Conservation (phyloP, 1,139 yeast genomes). For the Pichia sp. region DNA sequence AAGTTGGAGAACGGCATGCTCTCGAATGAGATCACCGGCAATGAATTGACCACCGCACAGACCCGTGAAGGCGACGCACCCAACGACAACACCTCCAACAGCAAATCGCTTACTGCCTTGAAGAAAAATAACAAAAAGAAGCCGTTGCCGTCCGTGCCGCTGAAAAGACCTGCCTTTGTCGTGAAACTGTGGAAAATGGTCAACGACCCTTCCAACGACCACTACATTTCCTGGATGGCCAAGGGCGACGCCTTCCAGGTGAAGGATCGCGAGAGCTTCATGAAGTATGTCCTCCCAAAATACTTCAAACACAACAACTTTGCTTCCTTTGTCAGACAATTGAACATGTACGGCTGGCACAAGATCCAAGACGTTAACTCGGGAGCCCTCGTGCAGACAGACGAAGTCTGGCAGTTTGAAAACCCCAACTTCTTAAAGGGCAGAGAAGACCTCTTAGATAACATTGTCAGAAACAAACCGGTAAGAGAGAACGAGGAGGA, state of each 20-base stretch:
- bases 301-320: slow-evolving; percentile 93
- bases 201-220: slow-evolving; percentile 65
- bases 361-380: slow-evolving; percentile 77
- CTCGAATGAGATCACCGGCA: slow-evolving; percentile 18
- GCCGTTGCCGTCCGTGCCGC: slow-evolving; percentile 16
- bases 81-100: background rate
- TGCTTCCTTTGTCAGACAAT: slow-evolving; percentile 93
- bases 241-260: slow-evolving; percentile 87
- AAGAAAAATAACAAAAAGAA: background rate
- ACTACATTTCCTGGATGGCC: slow-evolving; percentile 76
- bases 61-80: background rate
- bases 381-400: slow-evolving; percentile 56
- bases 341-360: slow-evolving; percentile 98
- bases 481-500: slow-evolving; percentile 42
- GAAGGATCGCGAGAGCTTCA: slow-evolving; percentile 78
- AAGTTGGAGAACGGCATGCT: slow-evolving; percentile 7
- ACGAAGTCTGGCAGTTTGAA: slow-evolving; percentile 74
- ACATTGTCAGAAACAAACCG: slow-evolving; percentile 51
- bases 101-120: background rate
- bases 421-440: slow-evolving; percentile 65
- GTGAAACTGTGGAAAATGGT: slow-evolving; percentile 94
- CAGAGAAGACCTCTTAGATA: slow-evolving; percentile 56
- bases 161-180: slow-evolving; percentile 78
- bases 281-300: slow-evolving; percentile 77
- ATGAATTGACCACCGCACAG: background rate